Conservation (phyloP, 352 stramenopile species). For the Globisporangium acanthophoron region DNA sequence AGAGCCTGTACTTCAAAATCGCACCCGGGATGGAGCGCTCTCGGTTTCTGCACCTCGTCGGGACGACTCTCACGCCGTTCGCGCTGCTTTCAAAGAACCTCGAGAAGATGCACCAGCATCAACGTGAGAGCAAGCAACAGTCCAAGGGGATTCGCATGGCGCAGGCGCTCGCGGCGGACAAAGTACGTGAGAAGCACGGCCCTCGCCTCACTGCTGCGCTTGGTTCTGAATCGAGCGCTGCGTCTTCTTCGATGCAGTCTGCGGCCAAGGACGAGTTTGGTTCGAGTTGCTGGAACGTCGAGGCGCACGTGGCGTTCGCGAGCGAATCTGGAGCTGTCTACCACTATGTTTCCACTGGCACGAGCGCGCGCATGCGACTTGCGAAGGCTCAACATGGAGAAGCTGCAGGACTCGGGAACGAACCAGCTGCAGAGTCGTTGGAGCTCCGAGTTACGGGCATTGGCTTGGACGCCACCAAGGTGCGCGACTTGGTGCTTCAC, state of each 20-base stretch:
- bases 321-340: slow-evolving; percentile 39
- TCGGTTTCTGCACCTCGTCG: slow-evolving; percentile 47
- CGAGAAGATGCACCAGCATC: slow-evolving; percentile 26
- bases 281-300: slow-evolving; percentile 44
- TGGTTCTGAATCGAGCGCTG: slow-evolving; percentile 10
- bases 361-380: slow-evolving; percentile 28
- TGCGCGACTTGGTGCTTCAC: slow-evolving; percentile 48
- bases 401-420: too few relatives aligned
- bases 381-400: neutral
- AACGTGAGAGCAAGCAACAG: slow-evolving; percentile 19
- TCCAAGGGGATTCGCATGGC: slow-evolving; percentile 45
- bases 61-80: slow-evolving; percentile 44
- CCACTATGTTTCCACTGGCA: slow-evolving; percentile 54
- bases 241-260: neutral
- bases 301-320: slow-evolving; percentile 45
- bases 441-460: slow-evolving; percentile 46
- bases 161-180: slow-evolving; percentile 39
- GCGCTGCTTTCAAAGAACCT: slow-evolving; percentile 36
- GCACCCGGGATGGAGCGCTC: slow-evolving; percentile 41
- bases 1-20: slow-evolving; percentile 43
- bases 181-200: slow-evolving; percentile 17
- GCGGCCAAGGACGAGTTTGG: slow-evolving; percentile 9
- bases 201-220: slow-evolving; percentile 12
- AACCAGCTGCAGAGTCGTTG: slow-evolving; percentile 2
- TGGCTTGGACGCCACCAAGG: slow-evolving; percentile 29